Base-by-base conservation (phyloP, 441 rosid genomes). In the Euphorbia celastroides region DNA sequence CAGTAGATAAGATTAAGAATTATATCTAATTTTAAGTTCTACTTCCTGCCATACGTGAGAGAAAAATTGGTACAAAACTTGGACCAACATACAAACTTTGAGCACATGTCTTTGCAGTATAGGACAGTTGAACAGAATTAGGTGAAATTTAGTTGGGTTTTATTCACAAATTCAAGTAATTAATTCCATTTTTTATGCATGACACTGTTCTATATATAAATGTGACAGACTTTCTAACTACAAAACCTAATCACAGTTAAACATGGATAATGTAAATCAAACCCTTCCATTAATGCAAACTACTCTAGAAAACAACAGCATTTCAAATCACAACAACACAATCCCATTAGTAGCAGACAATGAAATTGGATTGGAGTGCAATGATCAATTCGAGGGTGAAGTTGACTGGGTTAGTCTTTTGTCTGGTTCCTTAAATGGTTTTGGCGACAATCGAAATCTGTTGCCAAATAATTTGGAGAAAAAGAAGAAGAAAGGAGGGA, bases 91-190 rank as follows among this genome's bases (percentile, higher is more conserved):
- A 31, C 16, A 19, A 25, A 10, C 14, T 56, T 57, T 26, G 56
- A 52, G 63, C 41, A 57, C 42, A 41, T 66, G 62, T 66, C 55
- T 66, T 66, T 41, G 54, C 62, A 27, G 56, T 5, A 27, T 57
- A 57, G 56, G 70, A 66, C 34, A 57, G 70, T 66, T 57, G 70
- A 66, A 66, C 70, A 36, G 70, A 66, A 66, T 66, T 66, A 66
- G 70, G 63, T 66, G 56, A 57, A 41, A 28, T 66, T 25, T 57
- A 66, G 70, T 66, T 66, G 63, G 38, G 70, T 57, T 56, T 8
- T 38, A 57, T 56, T 61, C 28, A 57, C 5, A n/a, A 17, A 17
- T 41, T 65, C 61, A 66, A 66, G 69, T 22, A 9, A 17, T 17
- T n/a, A n/a, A n/a, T n/a, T n/a, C n/a, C n/a, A n/a, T n/a, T n/a